Conservation (phyloP, 805 yeast genomes). For the Middelhovenomyces tepae region DNA sequence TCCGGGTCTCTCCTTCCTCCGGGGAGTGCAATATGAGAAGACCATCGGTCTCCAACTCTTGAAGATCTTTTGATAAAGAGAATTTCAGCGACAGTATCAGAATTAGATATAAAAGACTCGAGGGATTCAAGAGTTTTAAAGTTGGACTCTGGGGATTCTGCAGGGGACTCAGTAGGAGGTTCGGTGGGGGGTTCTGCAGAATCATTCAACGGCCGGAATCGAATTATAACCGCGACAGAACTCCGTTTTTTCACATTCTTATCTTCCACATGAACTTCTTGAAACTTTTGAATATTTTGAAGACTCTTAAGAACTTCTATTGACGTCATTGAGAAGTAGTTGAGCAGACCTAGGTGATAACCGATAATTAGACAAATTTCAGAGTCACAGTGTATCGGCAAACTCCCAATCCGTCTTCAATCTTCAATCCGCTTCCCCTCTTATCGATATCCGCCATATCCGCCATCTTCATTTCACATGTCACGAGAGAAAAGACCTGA, state of each 20-base stretch:
- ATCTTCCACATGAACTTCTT: constrained; percentile 11
- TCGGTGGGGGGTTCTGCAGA: neutral
- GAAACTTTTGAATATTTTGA: constrained; percentile 7
- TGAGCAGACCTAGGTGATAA: no score
- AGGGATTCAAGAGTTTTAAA: constrained; percentile 2
- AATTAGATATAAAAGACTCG: neutral
- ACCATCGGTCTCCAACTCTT: constrained; percentile 31
- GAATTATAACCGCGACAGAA: constrained; percentile 20
- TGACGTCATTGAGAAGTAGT: neutral
- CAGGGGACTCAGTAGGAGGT: constrained; percentile 1
- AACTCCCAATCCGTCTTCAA: no score
- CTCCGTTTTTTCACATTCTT: constrained; percentile 13
- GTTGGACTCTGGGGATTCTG: constrained; percentile 5
- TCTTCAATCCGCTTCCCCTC: neutral
- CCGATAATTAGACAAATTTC: no score
- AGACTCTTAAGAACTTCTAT: constrained; percentile 10
- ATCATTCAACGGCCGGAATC: constrained; percentile 12
- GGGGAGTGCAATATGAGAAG: constrained; percentile 34
- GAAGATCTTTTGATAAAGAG: constrained; percentile 30
- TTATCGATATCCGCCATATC: neutral
- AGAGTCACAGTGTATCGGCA: no score
- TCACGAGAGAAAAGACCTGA: constrained; percentile 16
- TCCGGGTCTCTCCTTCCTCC: constrained; percentile 32
- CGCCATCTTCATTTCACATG: no score
- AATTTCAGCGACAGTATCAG: constrained; percentile 21